Percentiles rank a stretch among this genome's conserved stretches.
Conservation (phyloP, 495 filamentous ascomycete species). For the Jackrogersella multiformis region DNA sequence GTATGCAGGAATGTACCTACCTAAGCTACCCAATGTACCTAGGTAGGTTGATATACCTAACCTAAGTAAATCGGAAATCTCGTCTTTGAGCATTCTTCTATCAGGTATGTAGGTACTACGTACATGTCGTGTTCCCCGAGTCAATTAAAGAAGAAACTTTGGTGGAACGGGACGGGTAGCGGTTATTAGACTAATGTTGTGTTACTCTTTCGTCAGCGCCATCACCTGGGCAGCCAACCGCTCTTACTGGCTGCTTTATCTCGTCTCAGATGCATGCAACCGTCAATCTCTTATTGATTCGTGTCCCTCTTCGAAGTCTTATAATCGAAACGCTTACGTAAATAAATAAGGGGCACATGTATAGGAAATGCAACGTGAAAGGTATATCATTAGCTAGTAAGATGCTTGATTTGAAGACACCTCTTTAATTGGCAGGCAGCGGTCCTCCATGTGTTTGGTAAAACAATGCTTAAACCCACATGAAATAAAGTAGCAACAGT, state of each 20-base stretch:
- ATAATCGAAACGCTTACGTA: slow-evolving; percentile 1
- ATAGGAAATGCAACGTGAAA: slow-evolving; percentile 1
- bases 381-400: no score
- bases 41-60: neutral
- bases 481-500: no score
- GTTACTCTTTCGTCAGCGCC: slow-evolving; percentile 8
- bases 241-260: slow-evolving; percentile 7
- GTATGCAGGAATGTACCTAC: slow-evolving; percentile 4
- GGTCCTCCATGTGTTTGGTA: no score
- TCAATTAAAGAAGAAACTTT: neutral
- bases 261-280: slow-evolving; percentile 14
- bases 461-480: no score
- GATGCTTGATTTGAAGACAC: no score
- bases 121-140: slow-evolving; percentile 8
- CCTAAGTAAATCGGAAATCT: neutral
- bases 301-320: neutral
- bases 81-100: neutral
- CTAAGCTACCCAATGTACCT: neutral
- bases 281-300: slow-evolving; percentile 4
- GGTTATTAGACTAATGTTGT: slow-evolving; percentile 12
- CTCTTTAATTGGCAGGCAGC: no score
- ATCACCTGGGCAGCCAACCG: neutral
- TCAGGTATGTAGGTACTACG: no score
- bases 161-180: slow-evolving; percentile 8
- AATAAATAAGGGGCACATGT: neutral